Evolutionary conservation across 225 moss, liverwort and hornwort genomes (phyloP).

Genomic region (Anthoceros angustus): DNA sequence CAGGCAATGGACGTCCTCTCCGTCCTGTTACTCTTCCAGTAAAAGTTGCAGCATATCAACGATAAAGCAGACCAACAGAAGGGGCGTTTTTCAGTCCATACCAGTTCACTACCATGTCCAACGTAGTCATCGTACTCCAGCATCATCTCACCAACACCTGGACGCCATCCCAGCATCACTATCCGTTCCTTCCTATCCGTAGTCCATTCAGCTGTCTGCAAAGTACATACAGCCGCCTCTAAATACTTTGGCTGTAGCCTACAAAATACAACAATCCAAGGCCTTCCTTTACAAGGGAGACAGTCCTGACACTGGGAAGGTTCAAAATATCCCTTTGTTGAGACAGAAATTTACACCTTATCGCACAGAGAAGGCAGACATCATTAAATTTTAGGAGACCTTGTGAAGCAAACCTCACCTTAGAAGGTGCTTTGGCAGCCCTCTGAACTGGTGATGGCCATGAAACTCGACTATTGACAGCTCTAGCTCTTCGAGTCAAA

Average conservation of each 20-base stretch:
- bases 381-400: background rate
- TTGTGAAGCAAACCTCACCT: background rate
- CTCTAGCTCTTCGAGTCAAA: background rate
- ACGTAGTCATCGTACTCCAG: constrained; percentile 61
- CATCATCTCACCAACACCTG: constrained; percentile 68
- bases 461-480: constrained; percentile 10
- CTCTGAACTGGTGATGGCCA: constrained; percentile 6
- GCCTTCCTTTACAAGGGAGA: background rate
- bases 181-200: constrained; percentile 36
- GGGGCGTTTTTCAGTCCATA: constrained; percentile 3
- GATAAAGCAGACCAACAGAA: background rate
- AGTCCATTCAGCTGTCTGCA: constrained; percentile 49
- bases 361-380: background rate
- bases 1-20: background rate
- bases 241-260: background rate
- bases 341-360: background rate
- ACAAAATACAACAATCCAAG: background rate
- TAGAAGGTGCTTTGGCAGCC: constrained; percentile 5
- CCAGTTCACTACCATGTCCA: constrained; percentile 57
- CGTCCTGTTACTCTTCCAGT: background rate
- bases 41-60: background rate
- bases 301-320: too few species aligned
- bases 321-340: too few species aligned
- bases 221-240: constrained; percentile 11
- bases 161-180: constrained; percentile 54